Conservation (phyloP, 805 yeast genomes). For the Soucietia sequanensis region DNA sequence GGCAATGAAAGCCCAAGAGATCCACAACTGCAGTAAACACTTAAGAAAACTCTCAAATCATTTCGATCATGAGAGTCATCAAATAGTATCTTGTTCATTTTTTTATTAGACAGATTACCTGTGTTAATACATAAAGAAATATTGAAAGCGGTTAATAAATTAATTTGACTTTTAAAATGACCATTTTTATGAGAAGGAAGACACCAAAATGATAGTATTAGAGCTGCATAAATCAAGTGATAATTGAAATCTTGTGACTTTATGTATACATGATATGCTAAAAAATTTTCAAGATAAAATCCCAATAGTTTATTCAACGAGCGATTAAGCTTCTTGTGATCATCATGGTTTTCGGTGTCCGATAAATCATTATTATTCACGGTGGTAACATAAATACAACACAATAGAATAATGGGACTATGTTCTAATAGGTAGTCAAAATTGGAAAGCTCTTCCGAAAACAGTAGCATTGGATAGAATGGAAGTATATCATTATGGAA, state of each 20-base stretch:
- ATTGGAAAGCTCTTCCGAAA: conserved; percentile 32
- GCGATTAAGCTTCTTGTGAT: conserved; percentile 16
- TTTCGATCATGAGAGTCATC: conserved; percentile 24
- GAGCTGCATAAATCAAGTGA: conserved; percentile 41
- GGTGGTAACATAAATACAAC: conserved; percentile 47
- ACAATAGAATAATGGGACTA: conserved; percentile 43
- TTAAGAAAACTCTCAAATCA: conserved; percentile 41
- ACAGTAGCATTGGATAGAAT: conserved; percentile 49
- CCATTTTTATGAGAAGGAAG: conserved; percentile 53
- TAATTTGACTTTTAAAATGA: conserved; percentile 52
- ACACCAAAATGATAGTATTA: conserved; percentile 51
- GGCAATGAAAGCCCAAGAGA: conserved; percentile 51
- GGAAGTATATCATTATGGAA: conserved; percentile 40
- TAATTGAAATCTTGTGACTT: conserved; percentile 43
- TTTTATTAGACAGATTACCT: conserved; percentile 30
- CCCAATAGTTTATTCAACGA: conserved; percentile 40
- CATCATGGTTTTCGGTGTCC: conserved; percentile 2
- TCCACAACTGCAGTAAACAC: conserved; percentile 52
- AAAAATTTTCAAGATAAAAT: conserved; percentile 44
- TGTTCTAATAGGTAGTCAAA: conserved; percentile 41
- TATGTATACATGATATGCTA: conserved; percentile 44
- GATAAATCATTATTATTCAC: conserved; percentile 34
- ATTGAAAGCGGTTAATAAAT: conserved; percentile 43
- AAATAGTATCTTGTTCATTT: conserved; percentile 20
- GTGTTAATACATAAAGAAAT: conserved; percentile 50